phyloP scores from a whole-genome alignment of 2,329 filamentous ascomycete species.

The Pestalotiopsis sp. region DNA sequence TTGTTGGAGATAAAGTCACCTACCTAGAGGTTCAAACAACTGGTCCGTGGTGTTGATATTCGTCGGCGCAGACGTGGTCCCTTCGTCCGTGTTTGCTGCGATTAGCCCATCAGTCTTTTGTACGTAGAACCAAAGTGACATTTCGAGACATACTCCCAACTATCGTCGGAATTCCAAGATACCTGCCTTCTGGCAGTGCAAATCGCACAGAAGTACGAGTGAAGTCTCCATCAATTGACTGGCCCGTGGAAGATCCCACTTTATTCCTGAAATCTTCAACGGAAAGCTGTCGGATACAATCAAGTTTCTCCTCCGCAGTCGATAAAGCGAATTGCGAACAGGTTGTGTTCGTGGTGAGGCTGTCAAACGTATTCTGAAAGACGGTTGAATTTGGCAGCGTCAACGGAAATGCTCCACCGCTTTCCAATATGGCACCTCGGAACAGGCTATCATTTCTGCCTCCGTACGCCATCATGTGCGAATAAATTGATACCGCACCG shows the following conservation, averaged over 20 bases:
- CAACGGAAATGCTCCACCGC: constrained; percentile 25
- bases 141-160: neutral
- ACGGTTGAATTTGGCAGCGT: neutral
- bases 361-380: neutral
- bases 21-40: constrained; percentile 1
- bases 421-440: constrained; percentile 45
- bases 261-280: neutral
- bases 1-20: neutral
- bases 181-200: neutral
- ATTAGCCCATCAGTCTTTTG: neutral
- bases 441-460: constrained; percentile 50
- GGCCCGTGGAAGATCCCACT: neutral
- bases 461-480: constrained; percentile 45
- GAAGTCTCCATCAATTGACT: constrained; percentile 8
- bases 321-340: neutral
- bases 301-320: neutral
- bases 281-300: neutral
- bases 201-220: constrained; percentile 9
- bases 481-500: constrained; percentile 42
- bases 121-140: neutral
- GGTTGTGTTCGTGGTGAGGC: neutral
- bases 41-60: neutral
- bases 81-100: constrained; percentile 1
- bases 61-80: constrained; percentile 1
- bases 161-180: neutral